These are phyloP conservation scores for Trametes elegans DNA, from an alignment of 768 basidiomycete genomes.

Conservation along the genomic window DNA sequence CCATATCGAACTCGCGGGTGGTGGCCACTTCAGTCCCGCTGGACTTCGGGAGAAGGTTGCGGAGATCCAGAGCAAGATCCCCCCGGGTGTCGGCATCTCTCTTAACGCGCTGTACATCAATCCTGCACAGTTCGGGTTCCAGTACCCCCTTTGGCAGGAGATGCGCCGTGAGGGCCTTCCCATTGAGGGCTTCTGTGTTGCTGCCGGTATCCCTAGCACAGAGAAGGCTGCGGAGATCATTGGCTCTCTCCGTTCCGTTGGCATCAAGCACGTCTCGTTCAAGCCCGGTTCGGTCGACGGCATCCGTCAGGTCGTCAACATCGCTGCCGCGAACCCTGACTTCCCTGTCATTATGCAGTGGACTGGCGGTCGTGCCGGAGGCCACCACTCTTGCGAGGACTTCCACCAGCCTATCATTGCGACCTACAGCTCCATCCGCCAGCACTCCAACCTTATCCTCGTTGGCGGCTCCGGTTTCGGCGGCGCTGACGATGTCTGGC, in stretches of 20 bases:
- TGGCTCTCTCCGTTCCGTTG: slow-evolving; percentile 70
- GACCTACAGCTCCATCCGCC: slow-evolving; percentile 88
- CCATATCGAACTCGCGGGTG: slow-evolving; percentile 96
- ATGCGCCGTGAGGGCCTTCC: slow-evolving; percentile 95
- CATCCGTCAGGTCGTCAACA: slow-evolving; percentile 95
- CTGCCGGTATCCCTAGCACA: slow-evolving; percentile 93
- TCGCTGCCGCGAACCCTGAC: slow-evolving; percentile 89
- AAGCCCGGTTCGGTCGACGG: slow-evolving; percentile 99
- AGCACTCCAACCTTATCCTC: slow-evolving; percentile 83
- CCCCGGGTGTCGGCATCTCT: slow-evolving; percentile 88
- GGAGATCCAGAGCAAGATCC: slow-evolving; percentile 86
- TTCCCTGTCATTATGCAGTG: slow-evolving; percentile 98
- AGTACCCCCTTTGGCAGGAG: slow-evolving; percentile 97
- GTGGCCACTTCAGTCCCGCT: slow-evolving; percentile 91
- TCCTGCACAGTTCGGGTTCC: slow-evolving; percentile 95
- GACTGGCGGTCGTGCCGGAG: slow-evolving; percentile 98
- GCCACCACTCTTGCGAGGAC: slow-evolving; percentile 98
- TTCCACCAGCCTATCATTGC: slow-evolving; percentile 94
- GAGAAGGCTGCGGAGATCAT: slow-evolving; percentile 99
- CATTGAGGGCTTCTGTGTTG: slow-evolving; percentile 98
- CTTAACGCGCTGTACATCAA: slow-evolving; percentile 98
- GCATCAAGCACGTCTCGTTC: slow-evolving; percentile 96
- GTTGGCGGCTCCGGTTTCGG: slow-evolving; percentile 97
- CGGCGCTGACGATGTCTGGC: slow-evolving; percentile 92
- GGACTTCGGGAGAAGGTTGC: slow-evolving; percentile 88